Evolutionary conservation across 2,329 filamentous ascomycete genomes (phyloP), one percentile per base, ranked within the genome.

Genomic region (Phyllosticta ampelicida): DNA sequence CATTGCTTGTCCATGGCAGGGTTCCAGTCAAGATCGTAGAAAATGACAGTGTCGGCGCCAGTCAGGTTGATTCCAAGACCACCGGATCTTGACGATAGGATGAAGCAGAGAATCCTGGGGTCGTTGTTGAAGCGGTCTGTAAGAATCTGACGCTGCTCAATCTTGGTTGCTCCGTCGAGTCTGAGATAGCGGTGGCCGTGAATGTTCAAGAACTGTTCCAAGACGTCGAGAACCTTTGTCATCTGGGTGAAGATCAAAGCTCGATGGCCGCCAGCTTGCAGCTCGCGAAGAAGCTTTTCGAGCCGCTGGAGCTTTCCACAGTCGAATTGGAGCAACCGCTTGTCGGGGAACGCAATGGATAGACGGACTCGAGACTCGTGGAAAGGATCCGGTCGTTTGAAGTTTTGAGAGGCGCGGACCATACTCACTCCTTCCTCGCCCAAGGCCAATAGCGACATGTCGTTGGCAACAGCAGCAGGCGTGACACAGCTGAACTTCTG

Each of bases 1-100:
- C 94, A 99, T 73, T 99, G 94, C 73, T 96, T 96, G 76, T 99
- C 94, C 94, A 99, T 99, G 55, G 95, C 94, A 0, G 94, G 94
- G 67, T 99, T 99, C 95, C 95, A 99, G 70, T 99, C 94, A 60
- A 97, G 85, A 68, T 99, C 94, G 73, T 97, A 99, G 73, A 99
- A 99, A 64, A 99, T 96, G 66, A 99, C 94, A 0, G 91, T 96
- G 71, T 97, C 94, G 5, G 94, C 94, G 53, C 94, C 94, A 0
- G 92, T 97, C 50, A 99, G 79, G 66, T 99, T 99, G 76, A 99
- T 95, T 59, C 94, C 94, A 0, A 99, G 78, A 58, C 94, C 94
- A 64, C 94, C 94, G 0, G 94, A 96, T 59, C 94, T 85, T 54
- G 90, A 96, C 0, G 92, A 97, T 5, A 99, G 76, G 65, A 99